Evolutionary conservation across 2,329 filamentous ascomycete species (phyloP), one percentile per base, ranked within the genome.

Genomic region (Ilyonectria robusta): DNA sequence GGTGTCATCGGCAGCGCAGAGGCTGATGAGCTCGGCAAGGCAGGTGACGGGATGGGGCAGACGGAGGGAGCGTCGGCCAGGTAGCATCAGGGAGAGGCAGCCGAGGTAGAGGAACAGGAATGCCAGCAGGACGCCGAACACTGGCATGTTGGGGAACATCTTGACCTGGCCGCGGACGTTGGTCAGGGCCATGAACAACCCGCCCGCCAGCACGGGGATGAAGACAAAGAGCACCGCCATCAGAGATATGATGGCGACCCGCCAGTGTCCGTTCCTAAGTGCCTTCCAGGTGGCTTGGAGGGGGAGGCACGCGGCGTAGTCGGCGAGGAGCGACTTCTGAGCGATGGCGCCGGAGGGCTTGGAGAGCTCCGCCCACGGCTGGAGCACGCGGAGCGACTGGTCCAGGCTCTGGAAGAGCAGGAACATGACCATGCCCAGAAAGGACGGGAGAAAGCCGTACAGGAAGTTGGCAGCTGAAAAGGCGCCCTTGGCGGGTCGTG

Each of bases 391-490:
- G 65, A 94, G 77, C 2, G 87, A 84, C 76, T 89, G 85, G 75
- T 94, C 92, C 62, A 94, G 80, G 35, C 88, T 86, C 68, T 92
- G 88, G 78, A 93, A 91, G 57, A 87, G 78, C 51, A 94, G 85
- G 77, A 91, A 93, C 55, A 93, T 81, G 17, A 92, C 71, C 75
- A 91, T 88, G 5, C 91, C 93, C 31, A 94, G 77, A 0, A 92
- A 72, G 3, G 91, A 88, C 0, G 93, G 93, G 23, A 95, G 62
- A 79, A 95, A 94, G 67, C 88, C 90, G 83, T 94, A 98, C 57
- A 97, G 82, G 81, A 98, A 98, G 80, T 97, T 94, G 56, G 94
- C 93, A 0, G 93, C 85, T 1, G 94, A 97, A 80, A 97, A 98
- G 19, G 92, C 93, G 29, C 84, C 84, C 0, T 81, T 75, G 4